Evolutionary conservation across 306 rosid genomes (phyloP).

Genomic region (Cucurbita moschata): DNA sequence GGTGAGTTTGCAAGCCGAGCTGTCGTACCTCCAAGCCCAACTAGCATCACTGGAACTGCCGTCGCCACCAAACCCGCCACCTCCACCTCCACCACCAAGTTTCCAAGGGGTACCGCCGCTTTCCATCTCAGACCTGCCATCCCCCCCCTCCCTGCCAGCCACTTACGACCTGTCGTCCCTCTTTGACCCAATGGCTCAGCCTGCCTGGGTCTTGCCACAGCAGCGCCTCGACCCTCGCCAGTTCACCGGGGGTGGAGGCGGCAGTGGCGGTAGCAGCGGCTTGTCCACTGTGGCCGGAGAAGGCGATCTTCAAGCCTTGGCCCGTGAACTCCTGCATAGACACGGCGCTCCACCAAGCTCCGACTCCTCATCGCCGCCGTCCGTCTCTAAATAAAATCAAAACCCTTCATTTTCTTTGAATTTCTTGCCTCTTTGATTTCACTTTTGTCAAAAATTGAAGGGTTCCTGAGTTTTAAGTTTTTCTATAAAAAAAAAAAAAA

Average conservation of each 20-base stretch:
- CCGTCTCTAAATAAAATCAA: slow-evolving; percentile 36
- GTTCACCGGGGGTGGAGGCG: slow-evolving; percentile 11
- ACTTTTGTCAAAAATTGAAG: background rate
- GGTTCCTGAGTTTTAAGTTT: background rate
- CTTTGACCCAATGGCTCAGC: slow-evolving; percentile 65
- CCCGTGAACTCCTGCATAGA: slow-evolving; percentile 49
- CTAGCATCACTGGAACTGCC: slow-evolving; percentile 61
- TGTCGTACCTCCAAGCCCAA: slow-evolving; percentile 72
- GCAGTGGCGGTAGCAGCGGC: background rate
- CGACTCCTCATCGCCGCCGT: slow-evolving; percentile 31
- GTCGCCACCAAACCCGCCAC: slow-evolving; percentile 37
- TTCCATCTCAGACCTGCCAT: slow-evolving; percentile 48
- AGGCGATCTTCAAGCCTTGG: slow-evolving; percentile 67
- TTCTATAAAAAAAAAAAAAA: background rate
- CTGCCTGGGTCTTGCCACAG: slow-evolving; percentile 51
- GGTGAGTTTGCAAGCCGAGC: slow-evolving; percentile 74
- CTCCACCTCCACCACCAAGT: slow-evolving; percentile 26
- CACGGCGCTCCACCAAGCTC: slow-evolving; percentile 37
- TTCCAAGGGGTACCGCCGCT: slow-evolving; percentile 14
- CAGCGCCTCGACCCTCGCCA: slow-evolving; percentile 40
- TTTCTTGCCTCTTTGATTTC: background rate
- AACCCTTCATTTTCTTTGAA: background rate
- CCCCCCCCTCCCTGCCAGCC: slow-evolving; percentile 21
- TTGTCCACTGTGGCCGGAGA: slow-evolving; percentile 13
- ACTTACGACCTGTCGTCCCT: slow-evolving; percentile 68